Conservation (phyloP, 306 rosid genomes). For the Ziziphus jujuba region DNA sequence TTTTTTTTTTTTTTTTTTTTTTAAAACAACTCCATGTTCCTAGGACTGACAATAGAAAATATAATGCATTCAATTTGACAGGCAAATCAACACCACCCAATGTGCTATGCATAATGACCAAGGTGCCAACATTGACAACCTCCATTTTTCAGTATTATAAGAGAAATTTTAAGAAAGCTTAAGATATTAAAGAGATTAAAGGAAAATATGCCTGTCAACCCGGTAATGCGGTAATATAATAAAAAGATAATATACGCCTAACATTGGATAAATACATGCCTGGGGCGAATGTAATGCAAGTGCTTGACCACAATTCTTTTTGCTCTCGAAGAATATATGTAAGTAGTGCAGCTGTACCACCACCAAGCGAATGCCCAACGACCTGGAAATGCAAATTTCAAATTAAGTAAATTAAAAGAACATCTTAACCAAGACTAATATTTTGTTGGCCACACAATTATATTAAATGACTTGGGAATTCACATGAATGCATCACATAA, state of each 20-base stretch:
- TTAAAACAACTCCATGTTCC: no score
- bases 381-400: slow-evolving; percentile 49
- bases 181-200: background rate
- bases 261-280: slow-evolving; percentile 41
- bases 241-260: slow-evolving; percentile 3
- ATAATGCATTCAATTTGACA: background rate
- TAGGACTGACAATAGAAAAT: no score
- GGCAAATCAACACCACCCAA: background rate
- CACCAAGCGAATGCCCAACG: slow-evolving; percentile 96
- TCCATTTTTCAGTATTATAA: background rate
- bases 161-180: background rate
- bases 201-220: background rate
- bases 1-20: no score
- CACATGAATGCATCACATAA: background rate
- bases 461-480: background rate
- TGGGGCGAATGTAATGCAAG: slow-evolving; percentile 91
- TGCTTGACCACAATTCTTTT: slow-evolving; percentile 68
- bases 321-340: slow-evolving; percentile 90
- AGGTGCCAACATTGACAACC: background rate
- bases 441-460: background rate
- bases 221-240: background rate
- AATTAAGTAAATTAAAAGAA: background rate
- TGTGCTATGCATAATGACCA: background rate
- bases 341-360: slow-evolving; percentile 94
- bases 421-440: background rate